Evolutionary conservation across 1,284 basidiomycete species (phyloP).

Genomic region (Leccinum pachyderme): DNA sequence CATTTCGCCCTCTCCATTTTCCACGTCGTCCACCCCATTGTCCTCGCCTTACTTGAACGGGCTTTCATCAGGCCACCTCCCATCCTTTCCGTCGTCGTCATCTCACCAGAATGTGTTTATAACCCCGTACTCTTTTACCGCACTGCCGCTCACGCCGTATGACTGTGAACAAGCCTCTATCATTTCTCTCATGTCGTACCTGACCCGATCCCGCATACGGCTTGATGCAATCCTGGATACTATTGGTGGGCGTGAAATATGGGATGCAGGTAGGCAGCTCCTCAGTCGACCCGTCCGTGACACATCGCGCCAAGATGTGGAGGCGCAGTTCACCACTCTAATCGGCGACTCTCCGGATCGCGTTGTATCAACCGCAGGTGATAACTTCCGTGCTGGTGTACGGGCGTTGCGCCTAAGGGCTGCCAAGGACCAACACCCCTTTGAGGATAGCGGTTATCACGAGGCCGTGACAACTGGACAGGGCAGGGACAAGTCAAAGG

Average conservation of each 20-base stretch:
- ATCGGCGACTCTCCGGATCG: slow-evolving; percentile 65
- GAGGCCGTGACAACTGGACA: slow-evolving; percentile 20
- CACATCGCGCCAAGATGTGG: slow-evolving; percentile 19
- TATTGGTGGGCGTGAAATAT: slow-evolving; percentile 71
- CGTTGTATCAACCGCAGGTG: slow-evolving; percentile 63
- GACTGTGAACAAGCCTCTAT: slow-evolving; percentile 36
- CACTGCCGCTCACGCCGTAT: slow-evolving; percentile 30
- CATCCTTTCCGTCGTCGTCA: slow-evolving; percentile 28
- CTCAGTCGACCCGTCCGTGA: slow-evolving; percentile 43
- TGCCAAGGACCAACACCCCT: slow-evolving; percentile 29
- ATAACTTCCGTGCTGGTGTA: slow-evolving; percentile 69
- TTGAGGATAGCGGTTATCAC: slow-evolving; percentile 32
- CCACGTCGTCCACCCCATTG: slow-evolving; percentile 31
- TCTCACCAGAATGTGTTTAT: slow-evolving; percentile 27
- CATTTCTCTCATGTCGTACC: slow-evolving; percentile 51
- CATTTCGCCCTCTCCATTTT: slow-evolving; percentile 34
- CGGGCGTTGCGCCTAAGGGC: slow-evolving; percentile 51
- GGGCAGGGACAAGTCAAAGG: slow-evolving; percentile 23
- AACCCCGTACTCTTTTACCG: slow-evolving; percentile 30
- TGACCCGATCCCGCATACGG: slow-evolving; percentile 44
- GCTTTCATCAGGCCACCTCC: slow-evolving; percentile 26
- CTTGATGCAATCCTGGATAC: slow-evolving; percentile 84
- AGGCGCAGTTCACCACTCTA: slow-evolving; percentile 70
- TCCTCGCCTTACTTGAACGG: slow-evolving; percentile 31
- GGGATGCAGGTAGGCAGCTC: slow-evolving; percentile 67